phyloP scores from a whole-genome alignment of 2,329 filamentous ascomycete species.

The Elsinoe fawcettii region DNA sequence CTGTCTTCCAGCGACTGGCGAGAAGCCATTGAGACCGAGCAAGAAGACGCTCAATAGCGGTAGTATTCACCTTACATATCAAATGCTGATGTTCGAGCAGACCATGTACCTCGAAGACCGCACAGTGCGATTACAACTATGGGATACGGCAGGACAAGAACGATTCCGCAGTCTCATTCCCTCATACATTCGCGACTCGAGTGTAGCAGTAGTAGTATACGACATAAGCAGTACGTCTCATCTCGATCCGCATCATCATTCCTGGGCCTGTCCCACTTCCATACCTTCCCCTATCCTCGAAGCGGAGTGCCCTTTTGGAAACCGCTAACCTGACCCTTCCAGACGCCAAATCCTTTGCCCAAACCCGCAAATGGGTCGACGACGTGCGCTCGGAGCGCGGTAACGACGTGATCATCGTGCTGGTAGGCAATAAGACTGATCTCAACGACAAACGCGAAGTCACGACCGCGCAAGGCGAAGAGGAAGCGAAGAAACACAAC shows the following conservation, averaged over 20 bases:
- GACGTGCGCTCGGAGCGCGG: slow-evolving; percentile 93
- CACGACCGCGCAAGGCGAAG: slow-evolving; percentile 90
- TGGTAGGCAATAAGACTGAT: slow-evolving; percentile 99
- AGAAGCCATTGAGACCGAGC: background rate
- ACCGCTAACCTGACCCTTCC: slow-evolving; percentile 18
- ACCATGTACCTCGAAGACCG: slow-evolving; percentile 99
- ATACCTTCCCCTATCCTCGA: too few species aligned
- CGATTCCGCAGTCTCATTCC: slow-evolving; percentile 95
- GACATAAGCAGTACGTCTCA: slow-evolving; percentile 73
- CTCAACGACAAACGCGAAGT: slow-evolving; percentile 97
- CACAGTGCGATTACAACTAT: slow-evolving; percentile 92
- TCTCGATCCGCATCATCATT: background rate
- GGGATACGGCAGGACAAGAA: slow-evolving; percentile 97
- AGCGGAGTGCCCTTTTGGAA: background rate
- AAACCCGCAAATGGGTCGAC: slow-evolving; percentile 99
- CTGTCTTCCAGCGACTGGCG: background rate
- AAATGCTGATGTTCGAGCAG: slow-evolving; percentile 37
- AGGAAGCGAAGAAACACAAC: slow-evolving; percentile 96
- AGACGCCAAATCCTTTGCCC: slow-evolving; percentile 94
- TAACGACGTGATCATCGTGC: slow-evolving; percentile 96
- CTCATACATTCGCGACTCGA: slow-evolving; percentile 96
- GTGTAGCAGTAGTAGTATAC: slow-evolving; percentile 96
- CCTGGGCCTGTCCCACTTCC: background rate
- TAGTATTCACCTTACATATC: background rate
- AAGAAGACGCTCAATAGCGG: background rate